Percentiles rank a stretch among this genome's conserved stretches.
Conservation (phyloP, 2,329 filamentous ascomycete species). For the Laburnicola sp. region DNA sequence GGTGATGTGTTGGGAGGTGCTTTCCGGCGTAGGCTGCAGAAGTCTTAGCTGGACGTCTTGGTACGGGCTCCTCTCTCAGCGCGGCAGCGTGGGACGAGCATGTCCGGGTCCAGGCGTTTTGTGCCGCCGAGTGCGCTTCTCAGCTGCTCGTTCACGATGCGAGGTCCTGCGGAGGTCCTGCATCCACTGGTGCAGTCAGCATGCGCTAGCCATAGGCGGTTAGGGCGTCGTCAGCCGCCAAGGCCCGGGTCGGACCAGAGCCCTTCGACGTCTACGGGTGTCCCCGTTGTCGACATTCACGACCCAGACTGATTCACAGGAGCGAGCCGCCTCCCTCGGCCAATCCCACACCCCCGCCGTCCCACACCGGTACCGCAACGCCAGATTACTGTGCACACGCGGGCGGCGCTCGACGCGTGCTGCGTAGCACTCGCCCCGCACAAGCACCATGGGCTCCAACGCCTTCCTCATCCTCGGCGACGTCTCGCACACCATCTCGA, state of each 20-base stretch:
- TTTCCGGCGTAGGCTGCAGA: not conserved
- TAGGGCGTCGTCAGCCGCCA: not conserved
- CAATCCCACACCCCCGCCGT: not conserved
- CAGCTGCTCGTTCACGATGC: not conserved
- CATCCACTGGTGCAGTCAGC: too few relatives aligned
- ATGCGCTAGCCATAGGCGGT: not conserved
- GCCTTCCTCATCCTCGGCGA: conserved; percentile 79
- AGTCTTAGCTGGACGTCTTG: not conserved
- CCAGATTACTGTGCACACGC: conserved; percentile 12
- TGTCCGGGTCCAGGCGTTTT: not conserved
- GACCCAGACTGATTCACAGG: not conserved
- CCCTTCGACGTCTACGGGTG: not conserved
- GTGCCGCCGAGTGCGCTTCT: not conserved
- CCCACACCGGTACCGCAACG: not conserved
- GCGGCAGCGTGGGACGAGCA: not conserved
- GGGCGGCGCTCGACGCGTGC: conserved; percentile 23
- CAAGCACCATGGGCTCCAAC: conserved; percentile 44
- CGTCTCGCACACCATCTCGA: conserved; percentile 80
- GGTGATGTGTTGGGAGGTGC: conserved; percentile 1
- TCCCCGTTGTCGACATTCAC: not conserved
- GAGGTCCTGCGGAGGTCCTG: too few relatives aligned
- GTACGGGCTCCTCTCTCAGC: not conserved
- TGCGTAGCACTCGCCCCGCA: conserved; percentile 25
- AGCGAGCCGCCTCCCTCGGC: not conserved
- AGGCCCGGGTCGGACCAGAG: not conserved